Evolutionary conservation across 805 yeast species (phyloP).

Genomic region (Yamadazyma ubonensis): DNA sequence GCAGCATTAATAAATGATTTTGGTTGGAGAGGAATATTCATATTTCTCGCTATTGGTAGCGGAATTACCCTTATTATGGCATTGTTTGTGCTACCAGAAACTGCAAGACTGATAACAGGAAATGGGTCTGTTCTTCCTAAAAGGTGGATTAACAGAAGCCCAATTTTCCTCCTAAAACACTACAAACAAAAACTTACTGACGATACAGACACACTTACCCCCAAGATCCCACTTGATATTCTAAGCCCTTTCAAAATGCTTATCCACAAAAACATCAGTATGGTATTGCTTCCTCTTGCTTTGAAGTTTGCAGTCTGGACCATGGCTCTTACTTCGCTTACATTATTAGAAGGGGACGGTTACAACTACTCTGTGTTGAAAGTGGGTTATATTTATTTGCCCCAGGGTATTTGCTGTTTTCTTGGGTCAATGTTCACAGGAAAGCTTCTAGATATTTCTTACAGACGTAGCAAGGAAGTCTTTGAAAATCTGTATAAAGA

Average conservation of each 20-base stretch:
- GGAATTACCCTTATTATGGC: constrained; percentile 37
- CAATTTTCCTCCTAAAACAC: constrained; percentile 35
- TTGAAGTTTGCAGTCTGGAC: constrained; percentile 71
- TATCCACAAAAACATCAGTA: constrained; percentile 41
- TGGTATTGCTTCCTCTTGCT: constrained; percentile 56
- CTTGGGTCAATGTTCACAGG: constrained; percentile 63
- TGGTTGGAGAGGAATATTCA: constrained; percentile 74
- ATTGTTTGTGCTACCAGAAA: constrained; percentile 61
- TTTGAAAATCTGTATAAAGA: constrained; percentile 26
- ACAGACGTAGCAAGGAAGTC: constrained; percentile 28
- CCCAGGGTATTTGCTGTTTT: constrained; percentile 69
- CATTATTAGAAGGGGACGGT: constrained; percentile 43
- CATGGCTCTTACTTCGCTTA: constrained; percentile 61
- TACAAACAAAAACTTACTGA: constrained; percentile 30
- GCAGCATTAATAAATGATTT: constrained; percentile 41
- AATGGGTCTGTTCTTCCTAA: constrained; percentile 65
- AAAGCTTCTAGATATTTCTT: constrained; percentile 50
- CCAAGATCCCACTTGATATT: constrained; percentile 21
- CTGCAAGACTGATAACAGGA: constrained; percentile 69
- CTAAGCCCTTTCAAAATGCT: constrained; percentile 44
- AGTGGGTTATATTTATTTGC: constrained; percentile 71
- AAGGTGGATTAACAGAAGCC: constrained; percentile 41
- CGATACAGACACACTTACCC: constrained; percentile 21
- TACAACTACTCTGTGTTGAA: constrained; percentile 54
- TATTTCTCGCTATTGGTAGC: constrained; percentile 69